Evolutionary conservation across 352 stramenopile genomes (phyloP).

Genomic region (Pythium pyrilobum): DNA sequence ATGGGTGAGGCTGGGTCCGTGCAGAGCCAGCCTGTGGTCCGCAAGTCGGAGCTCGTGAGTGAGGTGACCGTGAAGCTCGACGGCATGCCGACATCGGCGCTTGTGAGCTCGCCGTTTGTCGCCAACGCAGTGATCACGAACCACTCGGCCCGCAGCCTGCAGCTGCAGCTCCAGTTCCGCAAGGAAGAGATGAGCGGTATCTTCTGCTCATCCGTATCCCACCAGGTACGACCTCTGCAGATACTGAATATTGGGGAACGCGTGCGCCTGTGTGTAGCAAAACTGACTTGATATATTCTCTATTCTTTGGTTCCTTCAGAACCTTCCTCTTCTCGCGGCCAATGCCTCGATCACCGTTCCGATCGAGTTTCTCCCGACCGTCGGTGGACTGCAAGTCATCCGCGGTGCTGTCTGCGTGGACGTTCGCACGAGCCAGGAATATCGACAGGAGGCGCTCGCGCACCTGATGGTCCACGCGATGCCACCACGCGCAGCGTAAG

Average conservation of each 20-base stretch:
- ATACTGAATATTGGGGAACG: too few species aligned
- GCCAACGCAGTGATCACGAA: slow-evolving; percentile 54
- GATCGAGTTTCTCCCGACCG: slow-evolving; percentile 65
- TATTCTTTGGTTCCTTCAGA: slow-evolving; percentile 27
- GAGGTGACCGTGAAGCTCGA: slow-evolving; percentile 47
- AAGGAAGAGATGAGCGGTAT: slow-evolving; percentile 66
- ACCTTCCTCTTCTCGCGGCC: slow-evolving; percentile 48
- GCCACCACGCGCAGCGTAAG: slow-evolving; percentile 11
- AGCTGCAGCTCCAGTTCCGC: slow-evolving; percentile 77
- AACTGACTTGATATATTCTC: background rate
- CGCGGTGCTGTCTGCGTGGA: slow-evolving; percentile 66
- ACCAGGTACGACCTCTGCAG: slow-evolving; percentile 44
- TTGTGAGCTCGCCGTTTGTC: slow-evolving; percentile 49
- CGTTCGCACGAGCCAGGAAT: slow-evolving; percentile 52
- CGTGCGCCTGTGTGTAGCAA: background rate
- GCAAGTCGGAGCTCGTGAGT: slow-evolving; percentile 35
- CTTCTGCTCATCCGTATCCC: slow-evolving; percentile 61
- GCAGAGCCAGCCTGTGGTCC: slow-evolving; percentile 73
- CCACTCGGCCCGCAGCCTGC: slow-evolving; percentile 46
- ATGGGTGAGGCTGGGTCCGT: slow-evolving; percentile 77
- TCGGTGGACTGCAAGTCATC: slow-evolving; percentile 62
- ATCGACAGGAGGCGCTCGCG: slow-evolving; percentile 41
- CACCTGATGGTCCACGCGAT: slow-evolving; percentile 44
- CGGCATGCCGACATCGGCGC: slow-evolving; percentile 41
- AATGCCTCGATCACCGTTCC: slow-evolving; percentile 36